Evolutionary conservation across 2,329 filamentous ascomycete genomes (phyloP).

Genomic region (Aspergillaceae sp.): DNA sequence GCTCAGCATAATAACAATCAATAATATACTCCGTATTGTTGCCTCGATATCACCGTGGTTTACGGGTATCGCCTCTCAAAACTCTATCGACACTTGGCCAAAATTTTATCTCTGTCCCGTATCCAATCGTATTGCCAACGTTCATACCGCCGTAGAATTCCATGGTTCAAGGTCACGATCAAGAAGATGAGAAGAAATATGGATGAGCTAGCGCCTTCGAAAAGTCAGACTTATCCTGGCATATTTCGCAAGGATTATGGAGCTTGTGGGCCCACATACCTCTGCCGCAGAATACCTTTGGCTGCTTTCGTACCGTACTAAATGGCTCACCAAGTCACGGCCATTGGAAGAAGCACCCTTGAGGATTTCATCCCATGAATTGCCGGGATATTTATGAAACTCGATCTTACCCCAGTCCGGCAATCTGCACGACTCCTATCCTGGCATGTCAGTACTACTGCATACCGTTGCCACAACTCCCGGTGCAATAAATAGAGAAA

Average conservation of each 20-base stretch:
- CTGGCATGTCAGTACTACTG: neutral
- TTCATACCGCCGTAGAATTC: neutral
- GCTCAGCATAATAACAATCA: too few relatives aligned
- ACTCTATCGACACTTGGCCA: neutral
- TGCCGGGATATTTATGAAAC: slow-evolving; percentile 64
- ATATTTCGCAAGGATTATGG: neutral
- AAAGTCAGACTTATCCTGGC: slow-evolving; percentile 7
- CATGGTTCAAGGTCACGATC: neutral
- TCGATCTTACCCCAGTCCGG: slow-evolving; percentile 81
- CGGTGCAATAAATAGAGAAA: neutral
- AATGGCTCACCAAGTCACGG: slow-evolving; percentile 54
- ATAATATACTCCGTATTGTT: too few relatives aligned
- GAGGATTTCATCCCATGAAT: slow-evolving; percentile 62
- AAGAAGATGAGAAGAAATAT: slow-evolving; percentile 20
- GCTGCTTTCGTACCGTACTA: slow-evolving; percentile 66
- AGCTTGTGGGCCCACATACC: slow-evolving; percentile 33
- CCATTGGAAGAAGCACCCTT: slow-evolving; percentile 51
- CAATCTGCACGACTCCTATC: slow-evolving; percentile 42
- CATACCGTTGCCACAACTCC: neutral
- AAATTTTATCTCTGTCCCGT: neutral
- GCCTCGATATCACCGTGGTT: too few relatives aligned
- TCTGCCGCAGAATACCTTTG: slow-evolving; percentile 58
- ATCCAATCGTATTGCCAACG: neutral
- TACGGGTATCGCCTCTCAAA: too few relatives aligned
- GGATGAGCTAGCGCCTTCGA: slow-evolving; percentile 30